A percentile compares a stretch with the other conserved stretches of the same genome.
Evolutionary conservation across 495 filamentous ascomycete genomes (phyloP).

Genomic region (Podospora bellae-mahoneyi): DNA sequence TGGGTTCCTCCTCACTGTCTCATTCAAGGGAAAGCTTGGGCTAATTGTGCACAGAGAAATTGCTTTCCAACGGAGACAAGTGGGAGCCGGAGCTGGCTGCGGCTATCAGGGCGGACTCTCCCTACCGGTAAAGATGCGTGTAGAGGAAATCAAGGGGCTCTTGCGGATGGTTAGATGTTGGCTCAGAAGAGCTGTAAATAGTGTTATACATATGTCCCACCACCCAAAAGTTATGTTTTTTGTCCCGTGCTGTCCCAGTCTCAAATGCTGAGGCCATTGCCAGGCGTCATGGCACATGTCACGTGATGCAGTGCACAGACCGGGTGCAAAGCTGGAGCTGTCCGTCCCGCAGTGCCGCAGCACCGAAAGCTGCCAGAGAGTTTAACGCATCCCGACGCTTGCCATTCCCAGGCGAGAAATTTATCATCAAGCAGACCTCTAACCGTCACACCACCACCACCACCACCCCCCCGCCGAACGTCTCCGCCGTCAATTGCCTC

Average conservation of each 20-base stretch:
- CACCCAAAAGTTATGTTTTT: not conserved
- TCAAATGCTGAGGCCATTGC: not conserved
- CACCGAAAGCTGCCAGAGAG: constrained; percentile 19
- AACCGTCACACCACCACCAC: not conserved
- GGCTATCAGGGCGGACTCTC: constrained; percentile 80
- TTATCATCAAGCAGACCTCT: constrained; percentile 36
- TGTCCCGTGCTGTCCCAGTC: not conserved
- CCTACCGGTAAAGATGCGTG: constrained; percentile 64
- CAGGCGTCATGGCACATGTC: not conserved
- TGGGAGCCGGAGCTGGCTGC: constrained; percentile 98
- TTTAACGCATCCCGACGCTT: constrained; percentile 18
- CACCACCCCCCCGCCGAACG: constrained; percentile 8
- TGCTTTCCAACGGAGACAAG: constrained; percentile 87
- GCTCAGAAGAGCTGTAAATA: constrained; percentile 32
- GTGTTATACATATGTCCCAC: constrained; percentile 23
- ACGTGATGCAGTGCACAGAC: not conserved
- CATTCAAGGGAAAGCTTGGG: not conserved
- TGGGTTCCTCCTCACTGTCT: constrained; percentile 26
- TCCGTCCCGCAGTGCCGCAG: constrained; percentile 4
- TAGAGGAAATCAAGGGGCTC: constrained; percentile 6
- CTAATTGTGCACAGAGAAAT: constrained; percentile 51
- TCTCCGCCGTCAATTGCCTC: constrained; percentile 16
- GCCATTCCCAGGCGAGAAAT: constrained; percentile 40
- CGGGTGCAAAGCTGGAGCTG: not conserved
- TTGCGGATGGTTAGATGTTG: constrained; percentile 3